Evolutionary conservation across 2,329 filamentous ascomycete species (phyloP), one percentile per base, ranked within the genome.

Genomic region (Neopestalotiopsis sp.): DNA sequence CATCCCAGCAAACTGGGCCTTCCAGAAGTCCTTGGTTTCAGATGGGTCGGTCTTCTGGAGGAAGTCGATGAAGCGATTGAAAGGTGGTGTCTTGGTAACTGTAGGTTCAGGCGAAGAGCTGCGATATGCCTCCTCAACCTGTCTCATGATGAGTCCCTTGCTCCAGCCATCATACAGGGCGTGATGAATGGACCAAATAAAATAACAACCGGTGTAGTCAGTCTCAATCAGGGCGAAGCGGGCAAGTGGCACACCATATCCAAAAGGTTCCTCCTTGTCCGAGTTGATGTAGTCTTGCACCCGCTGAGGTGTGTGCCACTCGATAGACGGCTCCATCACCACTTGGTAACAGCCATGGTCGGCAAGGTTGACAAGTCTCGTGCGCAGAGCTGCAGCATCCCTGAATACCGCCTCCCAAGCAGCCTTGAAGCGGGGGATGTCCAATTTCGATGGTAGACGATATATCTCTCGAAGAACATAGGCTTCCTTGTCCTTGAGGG

Each of bases 121-220:
- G 13, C 24, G 42, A 28, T 66, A 66, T 20, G 49, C 42, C 24
- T 52, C 61, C 61, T 64, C 38, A 12, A 64, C 61, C 38, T 45
- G 38, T 32, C 40, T 30, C 38, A 49, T 45, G 13, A 64, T 56
- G 5, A 38, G 20, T 4, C 45, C 45, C 24, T 38, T 38, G 24
- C 34, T 66, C 42, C 42, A 66, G 14, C 64, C 64, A 7, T 66
- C 64, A 45, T 66, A 66, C 1, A 66, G 32, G 13, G 64, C 64
- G 30, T 66, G 64, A 45, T 66, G 64, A 49, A 66, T 66, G 9
- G 64, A 56, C 64, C 64, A 66, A 12, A 66, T 45, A 17, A 66
- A 64, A 20, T 52, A 52, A 38, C 38, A 52, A 30, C 38, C 61
- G 10, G 42, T 64, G 40, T 52, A 45, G 28, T 64, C 38, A 13